Percentiles rank a stretch among this genome's conserved stretches.
Evolutionary conservation across 352 stramenopile species (phyloP).

Genomic region (Achlya hypogyna): DNA sequence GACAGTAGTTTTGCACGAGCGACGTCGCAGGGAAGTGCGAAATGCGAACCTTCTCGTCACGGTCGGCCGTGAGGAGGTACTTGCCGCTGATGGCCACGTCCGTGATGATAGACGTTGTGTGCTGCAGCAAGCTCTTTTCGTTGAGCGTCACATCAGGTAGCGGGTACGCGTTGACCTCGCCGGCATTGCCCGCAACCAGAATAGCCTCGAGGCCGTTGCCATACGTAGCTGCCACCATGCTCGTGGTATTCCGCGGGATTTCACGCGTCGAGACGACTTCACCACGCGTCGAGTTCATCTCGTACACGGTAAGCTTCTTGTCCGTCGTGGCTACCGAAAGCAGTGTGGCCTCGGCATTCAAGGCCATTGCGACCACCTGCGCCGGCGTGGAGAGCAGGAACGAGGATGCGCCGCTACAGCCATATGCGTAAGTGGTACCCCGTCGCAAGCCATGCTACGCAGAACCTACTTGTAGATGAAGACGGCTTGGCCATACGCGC

Average conservation of each 20-base stretch:
- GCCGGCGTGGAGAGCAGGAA: background rate
- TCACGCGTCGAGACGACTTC: slow-evolving; percentile 6
- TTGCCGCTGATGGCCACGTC: slow-evolving; percentile 44
- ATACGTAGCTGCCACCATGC: slow-evolving; percentile 36
- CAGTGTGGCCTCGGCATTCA: slow-evolving; percentile 10
- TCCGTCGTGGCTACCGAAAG: slow-evolving; percentile 1
- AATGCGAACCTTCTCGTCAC: slow-evolving; percentile 80
- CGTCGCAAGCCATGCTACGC: background rate
- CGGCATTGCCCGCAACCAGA: slow-evolving; percentile 72
- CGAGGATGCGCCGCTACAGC: slow-evolving; percentile 5
- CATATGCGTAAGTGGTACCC: background rate
- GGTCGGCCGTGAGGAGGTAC: slow-evolving; percentile 64
- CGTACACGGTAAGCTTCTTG: slow-evolving; percentile 11
- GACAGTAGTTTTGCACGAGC: slow-evolving; percentile 76
- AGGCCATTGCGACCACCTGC: slow-evolving; percentile 12
- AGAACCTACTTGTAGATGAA: slow-evolving; percentile 15
- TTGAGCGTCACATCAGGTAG: slow-evolving; percentile 51
- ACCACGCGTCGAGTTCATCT: slow-evolving; percentile 4
- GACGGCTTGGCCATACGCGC: slow-evolving; percentile 13
- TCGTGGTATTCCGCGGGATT: slow-evolving; percentile 61
- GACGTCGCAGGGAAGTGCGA: slow-evolving; percentile 63
- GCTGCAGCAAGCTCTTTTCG: slow-evolving; percentile 66
- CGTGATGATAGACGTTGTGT: slow-evolving; percentile 84
- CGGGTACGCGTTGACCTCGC: slow-evolving; percentile 64
- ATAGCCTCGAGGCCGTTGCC: slow-evolving; percentile 40